phyloP scores from a whole-genome alignment of 2,329 filamentous ascomycete genomes.

The Arthroderma sp. region DNA sequence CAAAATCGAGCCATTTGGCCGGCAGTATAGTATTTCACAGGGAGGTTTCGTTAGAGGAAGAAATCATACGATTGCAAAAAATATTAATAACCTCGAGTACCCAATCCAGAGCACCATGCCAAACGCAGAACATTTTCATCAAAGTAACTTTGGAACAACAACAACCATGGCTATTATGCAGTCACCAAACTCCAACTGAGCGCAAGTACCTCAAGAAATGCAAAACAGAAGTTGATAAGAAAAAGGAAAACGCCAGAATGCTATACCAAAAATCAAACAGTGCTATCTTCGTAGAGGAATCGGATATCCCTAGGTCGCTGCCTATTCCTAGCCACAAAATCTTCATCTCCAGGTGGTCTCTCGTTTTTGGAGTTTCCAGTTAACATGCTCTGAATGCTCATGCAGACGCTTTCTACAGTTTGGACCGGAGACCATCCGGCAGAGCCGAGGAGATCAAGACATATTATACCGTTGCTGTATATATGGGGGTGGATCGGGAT shows the following conservation, averaged over 20 bases:
- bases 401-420: conserved; percentile 91
- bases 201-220: too few species aligned
- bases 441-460: conserved; percentile 75
- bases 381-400: conserved; percentile 96
- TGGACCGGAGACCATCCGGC: conserved; percentile 95
- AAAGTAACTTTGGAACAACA: too few species aligned
- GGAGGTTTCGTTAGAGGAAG: too few species aligned
- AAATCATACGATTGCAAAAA: too few species aligned
- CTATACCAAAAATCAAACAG: neutral
- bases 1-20: too few species aligned
- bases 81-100: too few species aligned
- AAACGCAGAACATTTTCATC: too few species aligned
- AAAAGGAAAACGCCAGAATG: neutral
- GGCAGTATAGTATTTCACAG: too few species aligned
- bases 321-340: conserved; percentile 72
- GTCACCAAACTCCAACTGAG: too few species aligned
- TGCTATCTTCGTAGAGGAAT: conserved; percentile 84
- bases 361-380: conserved; percentile 89
- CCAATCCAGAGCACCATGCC: too few species aligned
- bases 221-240: neutral
- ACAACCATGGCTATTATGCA: too few species aligned
- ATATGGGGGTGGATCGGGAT: conserved; percentile 96
- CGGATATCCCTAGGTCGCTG: conserved; percentile 75
- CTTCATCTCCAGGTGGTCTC: conserved; percentile 74
- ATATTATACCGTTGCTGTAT: conserved; percentile 98